Evolutionary conservation across 306 rosid genomes (phyloP), one percentile per base, ranked within the genome.

Genomic region (Alnus glutinosa): DNA sequence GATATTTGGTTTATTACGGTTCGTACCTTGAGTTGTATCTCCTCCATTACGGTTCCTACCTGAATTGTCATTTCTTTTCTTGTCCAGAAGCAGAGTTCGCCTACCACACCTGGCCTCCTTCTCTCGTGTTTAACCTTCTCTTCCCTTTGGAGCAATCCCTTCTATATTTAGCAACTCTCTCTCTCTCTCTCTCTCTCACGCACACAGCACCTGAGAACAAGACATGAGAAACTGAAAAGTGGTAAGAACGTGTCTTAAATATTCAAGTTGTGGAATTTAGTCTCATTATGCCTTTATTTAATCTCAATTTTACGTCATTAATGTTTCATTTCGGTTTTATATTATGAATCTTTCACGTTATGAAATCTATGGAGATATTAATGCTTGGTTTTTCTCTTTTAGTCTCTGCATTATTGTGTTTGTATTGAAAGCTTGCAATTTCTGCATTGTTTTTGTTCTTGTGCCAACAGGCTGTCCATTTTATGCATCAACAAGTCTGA

Each of bases 291-390:
- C n/a, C n/a, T n/a, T n/a, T n/a, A n/a, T n/a, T n/a, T n/a, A n/a
- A n/a, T n/a, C n/a, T n/a, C n/a, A n/a, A n/a, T n/a, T n/a, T 10
- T 59, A 32, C 12, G 34, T 34, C 46, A 14, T 71, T 70, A 52
- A 61, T 54, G 2, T 55, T 48, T 51, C 75, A 48, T 85, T 86
- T 88, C 93, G 77, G 90, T 90, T 90, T 86, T 83, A 66, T 83
- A 77, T 67, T 66, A 15, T 74, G 58, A 44, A 48, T 30, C 71
- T 23, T 49, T 66, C 51, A 19, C 4, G 66, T 72, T 57, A 64
- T 71, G 71, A 82, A 78, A 61, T 74, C 28, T 62, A n/a, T 23
- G 44, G 62, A 66, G 64, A 71, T 42, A 70, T 66, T 62, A 79
- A 84, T 75, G 71, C 77, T 79, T 78, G 76, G 79, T 89, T 83